Conservation (phyloP, 75 land plant species). For the Pinus tabuliformis region DNA sequence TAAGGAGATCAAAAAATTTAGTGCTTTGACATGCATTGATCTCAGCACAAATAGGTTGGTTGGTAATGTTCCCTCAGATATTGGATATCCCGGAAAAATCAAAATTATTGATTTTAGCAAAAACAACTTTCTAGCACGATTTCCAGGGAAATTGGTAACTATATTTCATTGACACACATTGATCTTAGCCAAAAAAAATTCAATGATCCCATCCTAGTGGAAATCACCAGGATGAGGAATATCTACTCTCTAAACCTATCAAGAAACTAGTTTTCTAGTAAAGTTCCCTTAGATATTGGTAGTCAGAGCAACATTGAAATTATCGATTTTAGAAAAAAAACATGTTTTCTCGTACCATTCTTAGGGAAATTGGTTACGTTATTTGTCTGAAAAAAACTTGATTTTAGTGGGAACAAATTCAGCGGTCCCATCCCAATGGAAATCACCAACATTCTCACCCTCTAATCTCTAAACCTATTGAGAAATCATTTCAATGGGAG, state of each 20-base stretch:
- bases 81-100: no score
- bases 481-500: conserved; percentile 19
- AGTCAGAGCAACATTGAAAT: no score
- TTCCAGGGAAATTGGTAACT: conserved; percentile 10
- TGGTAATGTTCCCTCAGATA: conserved; percentile 6
- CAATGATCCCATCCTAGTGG: conserved; percentile 19
- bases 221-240: conserved; percentile 10
- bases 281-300: conserved; percentile 5
- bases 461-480: conserved; percentile 22
- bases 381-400: conserved; percentile 18
- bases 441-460: conserved; percentile 13
- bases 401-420: conserved; percentile 27
- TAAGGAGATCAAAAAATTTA: no score
- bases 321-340: no score
- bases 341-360: conserved; percentile 49
- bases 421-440: conserved; percentile 22
- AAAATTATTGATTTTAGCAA: no score
- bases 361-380: conserved; percentile 13
- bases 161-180: conserved; percentile 18
- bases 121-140: conserved; percentile 49
- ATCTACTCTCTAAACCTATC: conserved; percentile 27
- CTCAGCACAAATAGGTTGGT: no score
- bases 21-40: no score
- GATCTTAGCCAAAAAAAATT: conserved; percentile 31
- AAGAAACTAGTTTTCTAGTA: no score